phyloP scores from a whole-genome alignment of 805 yeast species.

The Blastobotrys chiropterorum region DNA sequence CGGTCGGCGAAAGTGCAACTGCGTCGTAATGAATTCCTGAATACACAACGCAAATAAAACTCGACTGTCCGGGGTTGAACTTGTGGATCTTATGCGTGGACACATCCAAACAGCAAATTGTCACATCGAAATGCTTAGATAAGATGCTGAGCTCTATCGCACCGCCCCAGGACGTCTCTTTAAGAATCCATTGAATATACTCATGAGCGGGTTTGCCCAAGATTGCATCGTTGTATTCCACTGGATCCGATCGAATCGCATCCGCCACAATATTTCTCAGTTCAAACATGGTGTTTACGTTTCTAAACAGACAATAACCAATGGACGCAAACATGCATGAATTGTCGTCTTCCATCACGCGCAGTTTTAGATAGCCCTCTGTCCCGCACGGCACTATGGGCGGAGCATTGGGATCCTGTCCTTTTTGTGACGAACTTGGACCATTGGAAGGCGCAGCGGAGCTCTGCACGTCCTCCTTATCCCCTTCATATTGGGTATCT shows the following conservation, averaged over 20 bases:
- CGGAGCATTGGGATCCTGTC: background rate
- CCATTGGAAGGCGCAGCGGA: background rate
- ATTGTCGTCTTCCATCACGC: slow-evolving; percentile 69
- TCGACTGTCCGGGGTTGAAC: slow-evolving; percentile 42
- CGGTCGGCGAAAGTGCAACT: slow-evolving; percentile 37
- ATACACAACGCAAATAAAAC: slow-evolving; percentile 51
- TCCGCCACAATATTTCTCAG: slow-evolving; percentile 49
- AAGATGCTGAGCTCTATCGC: slow-evolving; percentile 68
- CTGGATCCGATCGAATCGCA: slow-evolving; percentile 38
- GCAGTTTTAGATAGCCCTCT: slow-evolving; percentile 38
- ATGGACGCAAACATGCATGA: slow-evolving; percentile 70
- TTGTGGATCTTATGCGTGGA: slow-evolving; percentile 52
- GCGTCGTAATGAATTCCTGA: slow-evolving; percentile 73
- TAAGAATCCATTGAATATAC: slow-evolving; percentile 56
- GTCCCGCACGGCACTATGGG: slow-evolving; percentile 13
- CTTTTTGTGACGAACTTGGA: background rate
- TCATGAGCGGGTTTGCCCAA: slow-evolving; percentile 45
- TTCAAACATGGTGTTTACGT: slow-evolving; percentile 39
- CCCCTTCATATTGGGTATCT: background rate
- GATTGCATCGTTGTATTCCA: slow-evolving; percentile 48
- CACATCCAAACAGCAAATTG: slow-evolving; percentile 58
- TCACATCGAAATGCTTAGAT: slow-evolving; percentile 44
- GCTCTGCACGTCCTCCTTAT: background rate
- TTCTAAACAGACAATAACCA: slow-evolving; percentile 43
- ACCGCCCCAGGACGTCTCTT: slow-evolving; percentile 72